phyloP scores from a whole-genome alignment of 805 yeast species.

The Wickerhamiella kazuoi region DNA sequence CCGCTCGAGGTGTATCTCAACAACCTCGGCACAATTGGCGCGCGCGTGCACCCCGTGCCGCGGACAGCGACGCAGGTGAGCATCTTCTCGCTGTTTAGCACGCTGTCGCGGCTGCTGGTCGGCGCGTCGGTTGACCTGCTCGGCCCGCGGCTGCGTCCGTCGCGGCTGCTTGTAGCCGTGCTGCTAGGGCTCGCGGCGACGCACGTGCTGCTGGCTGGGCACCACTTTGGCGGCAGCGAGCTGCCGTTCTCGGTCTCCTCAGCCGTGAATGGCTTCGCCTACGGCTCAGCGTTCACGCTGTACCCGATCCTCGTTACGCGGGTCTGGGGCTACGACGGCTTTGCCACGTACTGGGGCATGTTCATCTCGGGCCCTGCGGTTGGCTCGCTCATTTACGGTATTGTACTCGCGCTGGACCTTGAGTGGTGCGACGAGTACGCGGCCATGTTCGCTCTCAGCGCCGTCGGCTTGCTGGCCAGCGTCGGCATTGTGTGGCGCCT shows the following conservation, averaged over 20 bases:
- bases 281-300: conserved; percentile 73
- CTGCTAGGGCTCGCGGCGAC: conserved; percentile 23
- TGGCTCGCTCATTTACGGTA: conserved; percentile 53
- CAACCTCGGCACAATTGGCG: conserved; percentile 61
- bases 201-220: conserved; percentile 19
- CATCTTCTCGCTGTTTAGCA: conserved; percentile 47
- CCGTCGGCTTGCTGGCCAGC: conserved; percentile 6
- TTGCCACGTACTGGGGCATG: conserved; percentile 88
- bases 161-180: conserved; percentile 16
- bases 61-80: conserved; percentile 28
- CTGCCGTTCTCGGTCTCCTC: conserved; percentile 21
- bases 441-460: conserved; percentile 7
- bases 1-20: conserved; percentile 74
- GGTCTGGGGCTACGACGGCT: conserved; percentile 72
- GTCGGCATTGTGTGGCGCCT: conserved; percentile 5
- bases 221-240: conserved; percentile 11
- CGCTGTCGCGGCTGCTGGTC: conserved; percentile 44
- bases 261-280: conserved; percentile 44
- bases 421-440: conserved; percentile 23
- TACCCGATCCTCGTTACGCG: conserved; percentile 72
- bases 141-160: conserved; percentile 18
- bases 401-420: conserved; percentile 47
- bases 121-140: conserved; percentile 56
- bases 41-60: conserved; percentile 21
- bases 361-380: conserved; percentile 79